Percentiles rank a stretch among this genome's conserved stretches.
Conservation (phyloP, 2,329 filamentous ascomycete species). For the Alternaria atra region DNA sequence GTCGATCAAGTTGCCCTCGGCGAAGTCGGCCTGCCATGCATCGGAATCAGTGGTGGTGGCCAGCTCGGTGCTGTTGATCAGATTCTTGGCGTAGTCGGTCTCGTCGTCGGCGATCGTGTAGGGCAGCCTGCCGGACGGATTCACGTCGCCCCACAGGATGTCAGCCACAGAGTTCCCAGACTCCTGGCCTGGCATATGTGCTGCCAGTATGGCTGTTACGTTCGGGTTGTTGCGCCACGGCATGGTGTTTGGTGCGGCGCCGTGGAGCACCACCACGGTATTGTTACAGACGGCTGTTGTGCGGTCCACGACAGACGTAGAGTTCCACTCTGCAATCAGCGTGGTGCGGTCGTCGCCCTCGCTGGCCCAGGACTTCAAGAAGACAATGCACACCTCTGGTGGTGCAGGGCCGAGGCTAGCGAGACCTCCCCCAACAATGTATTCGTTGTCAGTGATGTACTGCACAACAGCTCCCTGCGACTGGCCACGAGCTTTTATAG, state of each 20-base stretch:
- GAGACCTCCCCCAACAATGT: slow-evolving; percentile 40
- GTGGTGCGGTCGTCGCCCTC: slow-evolving; percentile 55
- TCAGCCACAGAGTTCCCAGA: slow-evolving; percentile 51
- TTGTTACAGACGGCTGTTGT: slow-evolving; percentile 58
- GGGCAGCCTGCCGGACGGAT: slow-evolving; percentile 82
- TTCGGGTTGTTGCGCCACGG: slow-evolving; percentile 53
- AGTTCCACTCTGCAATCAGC: slow-evolving; percentile 55
- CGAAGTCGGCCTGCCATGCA: slow-evolving; percentile 61
- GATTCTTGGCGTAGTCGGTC: slow-evolving; percentile 67
- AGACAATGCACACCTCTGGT: slow-evolving; percentile 61
- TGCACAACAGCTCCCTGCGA: slow-evolving; percentile 55
- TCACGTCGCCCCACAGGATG: slow-evolving; percentile 75
- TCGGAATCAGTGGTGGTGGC: slow-evolving; percentile 45
- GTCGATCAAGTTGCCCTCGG: slow-evolving; percentile 63
- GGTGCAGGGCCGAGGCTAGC: slow-evolving; percentile 43
- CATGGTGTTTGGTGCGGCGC: slow-evolving; percentile 51
- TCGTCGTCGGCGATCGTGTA: slow-evolving; percentile 81
- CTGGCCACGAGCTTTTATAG: slow-evolving; percentile 46
- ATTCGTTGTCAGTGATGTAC: slow-evolving; percentile 53
- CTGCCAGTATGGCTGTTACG: slow-evolving; percentile 52
- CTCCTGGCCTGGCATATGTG: slow-evolving; percentile 53
- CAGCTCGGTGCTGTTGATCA: slow-evolving; percentile 50
- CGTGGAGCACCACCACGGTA: slow-evolving; percentile 60
- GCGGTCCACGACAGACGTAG: slow-evolving; percentile 50
- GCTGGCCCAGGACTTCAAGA: slow-evolving; percentile 63